Evolutionary conservation across 768 basidiomycete species (phyloP).

Genomic region (Lepiota brunneoincarnata): DNA sequence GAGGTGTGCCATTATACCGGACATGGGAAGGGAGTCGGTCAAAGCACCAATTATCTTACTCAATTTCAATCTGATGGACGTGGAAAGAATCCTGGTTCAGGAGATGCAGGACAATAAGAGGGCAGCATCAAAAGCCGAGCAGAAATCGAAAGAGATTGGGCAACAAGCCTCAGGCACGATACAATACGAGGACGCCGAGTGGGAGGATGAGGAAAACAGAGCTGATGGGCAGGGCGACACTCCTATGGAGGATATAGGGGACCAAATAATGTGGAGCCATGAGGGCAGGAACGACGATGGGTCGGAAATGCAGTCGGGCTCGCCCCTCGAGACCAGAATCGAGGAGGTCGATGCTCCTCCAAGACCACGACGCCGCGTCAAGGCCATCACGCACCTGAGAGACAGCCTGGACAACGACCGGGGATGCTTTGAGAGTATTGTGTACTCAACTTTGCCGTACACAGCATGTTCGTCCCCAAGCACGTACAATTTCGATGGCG

Average conservation of each 20-base stretch:
- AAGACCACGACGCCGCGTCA: neutral
- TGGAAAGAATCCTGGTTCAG: constrained; percentile 12
- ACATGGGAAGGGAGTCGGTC: constrained; percentile 1
- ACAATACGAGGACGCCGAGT: too few species aligned
- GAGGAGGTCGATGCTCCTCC: neutral
- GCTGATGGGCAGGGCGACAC: neutral
- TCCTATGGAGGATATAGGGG: neutral
- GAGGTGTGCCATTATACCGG: constrained; percentile 24
- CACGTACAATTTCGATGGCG: constrained; percentile 24
- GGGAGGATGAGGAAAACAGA: neutral
- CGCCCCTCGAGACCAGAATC: too few species aligned
- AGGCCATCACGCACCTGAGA: neutral
- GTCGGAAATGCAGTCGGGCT: neutral
- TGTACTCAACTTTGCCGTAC: constrained; percentile 23
- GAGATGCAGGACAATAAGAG: constrained; percentile 2
- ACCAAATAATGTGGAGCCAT: too few species aligned
- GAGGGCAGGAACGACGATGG: neutral
- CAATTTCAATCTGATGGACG: constrained; percentile 27
- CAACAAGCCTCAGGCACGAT: too few species aligned
- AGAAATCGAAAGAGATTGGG: too few species aligned
- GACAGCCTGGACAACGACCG: constrained; percentile 5
- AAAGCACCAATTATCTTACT: constrained; percentile 17
- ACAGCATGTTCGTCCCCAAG: constrained; percentile 15
- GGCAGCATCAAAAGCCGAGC: too few species aligned
- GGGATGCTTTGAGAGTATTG: constrained; percentile 11